A percentile compares a stretch with the other conserved stretches of the same genome.
Evolutionary conservation across 495 filamentous ascomycete species (phyloP).

Genomic region (Penicillium atrosanguineum): DNA sequence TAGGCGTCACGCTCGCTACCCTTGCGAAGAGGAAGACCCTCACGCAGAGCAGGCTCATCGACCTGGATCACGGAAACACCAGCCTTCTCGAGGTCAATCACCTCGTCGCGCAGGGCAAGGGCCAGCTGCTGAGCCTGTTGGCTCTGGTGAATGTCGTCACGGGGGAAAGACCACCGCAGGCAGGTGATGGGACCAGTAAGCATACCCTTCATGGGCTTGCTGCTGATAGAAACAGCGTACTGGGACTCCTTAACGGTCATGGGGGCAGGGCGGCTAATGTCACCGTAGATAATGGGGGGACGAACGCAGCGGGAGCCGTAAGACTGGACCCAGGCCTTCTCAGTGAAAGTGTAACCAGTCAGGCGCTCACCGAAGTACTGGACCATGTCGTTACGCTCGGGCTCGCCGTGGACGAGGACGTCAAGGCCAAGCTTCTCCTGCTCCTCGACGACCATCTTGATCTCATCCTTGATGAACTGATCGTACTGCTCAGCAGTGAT

Average conservation of each 20-base stretch:
- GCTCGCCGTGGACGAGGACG: slow-evolving; percentile 96
- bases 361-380: slow-evolving; percentile 99
- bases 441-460: slow-evolving; percentile 85
- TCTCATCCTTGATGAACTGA: slow-evolving; percentile 98
- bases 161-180: slow-evolving; percentile 98
- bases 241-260: slow-evolving; percentile 99
- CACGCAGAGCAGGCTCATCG: slow-evolving; percentile 97
- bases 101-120: slow-evolving; percentile 96
- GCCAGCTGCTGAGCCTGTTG: slow-evolving; percentile 98
- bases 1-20: slow-evolving; percentile 92
- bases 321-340: slow-evolving; percentile 96
- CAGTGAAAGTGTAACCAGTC: slow-evolving; percentile 97
- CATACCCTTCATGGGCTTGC: slow-evolving; percentile 99
- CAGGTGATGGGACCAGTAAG: slow-evolving; percentile 98
- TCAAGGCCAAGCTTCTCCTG: slow-evolving; percentile 97
- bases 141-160: slow-evolving; percentile 98
- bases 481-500: slow-evolving; percentile 91
- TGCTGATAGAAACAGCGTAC: slow-evolving; percentile 92
- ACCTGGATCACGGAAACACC: slow-evolving; percentile 98
- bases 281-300: slow-evolving; percentile 96
- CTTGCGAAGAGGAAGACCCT: slow-evolving; percentile 93
- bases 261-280: slow-evolving; percentile 89
- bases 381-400: slow-evolving; percentile 99
- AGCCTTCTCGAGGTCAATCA: slow-evolving; percentile 93
- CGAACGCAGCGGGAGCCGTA: slow-evolving; percentile 98